These are phyloP conservation scores for Thermomucor indicae-seudaticae DNA, from an alignment of 371 early-diverging fungal genomes.

Conservation along the genomic window DNA sequence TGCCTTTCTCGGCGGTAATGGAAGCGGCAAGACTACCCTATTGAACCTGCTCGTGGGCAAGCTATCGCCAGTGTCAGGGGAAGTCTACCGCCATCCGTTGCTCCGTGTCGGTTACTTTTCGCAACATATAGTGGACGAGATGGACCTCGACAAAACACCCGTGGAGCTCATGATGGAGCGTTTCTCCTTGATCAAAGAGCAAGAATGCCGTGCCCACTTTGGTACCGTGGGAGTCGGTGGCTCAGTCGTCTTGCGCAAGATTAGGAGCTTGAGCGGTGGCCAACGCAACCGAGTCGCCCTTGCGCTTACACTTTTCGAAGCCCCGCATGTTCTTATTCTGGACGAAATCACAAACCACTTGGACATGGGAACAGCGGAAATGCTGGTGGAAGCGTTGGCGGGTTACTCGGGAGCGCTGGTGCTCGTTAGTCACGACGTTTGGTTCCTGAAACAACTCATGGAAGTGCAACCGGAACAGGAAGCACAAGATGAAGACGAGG, in stretches of 20 bases:
- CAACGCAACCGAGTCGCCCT: conserved; percentile 73
- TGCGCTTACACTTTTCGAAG: conserved; percentile 57
- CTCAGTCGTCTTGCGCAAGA: conserved; percentile 41
- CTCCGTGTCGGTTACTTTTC: conserved; percentile 72
- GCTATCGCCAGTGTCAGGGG: conserved; percentile 52
- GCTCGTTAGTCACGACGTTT: conserved; percentile 71
- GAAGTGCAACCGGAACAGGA: conserved; percentile 35
- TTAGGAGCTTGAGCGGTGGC: conserved; percentile 66
- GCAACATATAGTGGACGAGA: conserved; percentile 73
- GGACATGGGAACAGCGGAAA: conserved; percentile 74
- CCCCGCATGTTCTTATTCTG: conserved; percentile 74
- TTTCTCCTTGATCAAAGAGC: conserved; percentile 47
- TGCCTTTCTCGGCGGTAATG: conserved; percentile 77
- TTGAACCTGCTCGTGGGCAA: conserved; percentile 67
- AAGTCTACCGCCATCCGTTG: conserved; percentile 54
- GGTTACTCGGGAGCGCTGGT: conserved; percentile 62
- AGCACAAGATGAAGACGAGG: conserved; percentile 17
- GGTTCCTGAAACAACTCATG: conserved; percentile 62
- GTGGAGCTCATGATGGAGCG: conserved; percentile 43
- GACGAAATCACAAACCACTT: conserved; percentile 87
- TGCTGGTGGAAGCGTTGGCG: conserved; percentile 55
- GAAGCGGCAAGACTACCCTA: conserved; percentile 82
- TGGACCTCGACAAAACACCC: conserved; percentile 47
- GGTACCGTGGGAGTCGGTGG: conserved; percentile 70
- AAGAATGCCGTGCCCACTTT: conserved; percentile 59